These are phyloP conservation scores for Eremochloa ophiuroides DNA, from an alignment of 176 grass and related monocot species.

Conservation along the genomic window DNA sequence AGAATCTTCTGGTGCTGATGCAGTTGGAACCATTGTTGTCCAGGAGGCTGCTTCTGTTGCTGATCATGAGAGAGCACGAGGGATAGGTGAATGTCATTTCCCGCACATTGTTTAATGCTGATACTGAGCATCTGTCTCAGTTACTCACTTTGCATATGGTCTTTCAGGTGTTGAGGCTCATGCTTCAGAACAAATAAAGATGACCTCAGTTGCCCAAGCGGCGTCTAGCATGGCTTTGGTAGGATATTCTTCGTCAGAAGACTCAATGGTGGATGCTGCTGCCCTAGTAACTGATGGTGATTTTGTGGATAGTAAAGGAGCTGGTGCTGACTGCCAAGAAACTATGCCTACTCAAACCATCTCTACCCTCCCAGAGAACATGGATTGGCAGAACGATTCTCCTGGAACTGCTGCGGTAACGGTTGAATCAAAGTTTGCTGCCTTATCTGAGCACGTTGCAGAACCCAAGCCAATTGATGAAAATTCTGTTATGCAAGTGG, in stretches of 20 bases:
- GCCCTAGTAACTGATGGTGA: slow-evolving; percentile 1
- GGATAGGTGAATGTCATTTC: background rate
- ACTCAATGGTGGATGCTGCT: slow-evolving; percentile 28
- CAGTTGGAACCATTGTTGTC: background rate
- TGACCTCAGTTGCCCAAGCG: background rate
- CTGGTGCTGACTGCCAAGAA: slow-evolving; percentile 8
- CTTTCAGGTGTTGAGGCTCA: slow-evolving; percentile 28
- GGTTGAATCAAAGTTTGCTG: background rate
- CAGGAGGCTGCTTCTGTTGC: background rate
- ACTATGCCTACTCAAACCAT: background rate
- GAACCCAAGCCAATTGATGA: background rate
- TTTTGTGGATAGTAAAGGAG: background rate
- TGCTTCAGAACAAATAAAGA: slow-evolving; percentile 16
- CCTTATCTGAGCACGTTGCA: background rate
- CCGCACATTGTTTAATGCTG: background rate
- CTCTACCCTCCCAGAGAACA: slow-evolving; percentile 1
- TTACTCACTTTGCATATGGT: slow-evolving; percentile 10
- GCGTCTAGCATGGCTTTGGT: slow-evolving; percentile 27
- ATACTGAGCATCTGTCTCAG: background rate
- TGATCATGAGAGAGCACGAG: background rate
- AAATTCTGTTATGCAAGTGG: slow-evolving; percentile 21
- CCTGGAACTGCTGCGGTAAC: background rate
- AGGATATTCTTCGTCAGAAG: slow-evolving; percentile 42
- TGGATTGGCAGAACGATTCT: slow-evolving; percentile 7
- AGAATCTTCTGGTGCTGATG: slow-evolving; percentile 17